Percentiles rank a stretch among this genome's conserved stretches.
Evolutionary conservation across 163 green algal species (phyloP).

Genomic region (Chlorella variabilis): DNA sequence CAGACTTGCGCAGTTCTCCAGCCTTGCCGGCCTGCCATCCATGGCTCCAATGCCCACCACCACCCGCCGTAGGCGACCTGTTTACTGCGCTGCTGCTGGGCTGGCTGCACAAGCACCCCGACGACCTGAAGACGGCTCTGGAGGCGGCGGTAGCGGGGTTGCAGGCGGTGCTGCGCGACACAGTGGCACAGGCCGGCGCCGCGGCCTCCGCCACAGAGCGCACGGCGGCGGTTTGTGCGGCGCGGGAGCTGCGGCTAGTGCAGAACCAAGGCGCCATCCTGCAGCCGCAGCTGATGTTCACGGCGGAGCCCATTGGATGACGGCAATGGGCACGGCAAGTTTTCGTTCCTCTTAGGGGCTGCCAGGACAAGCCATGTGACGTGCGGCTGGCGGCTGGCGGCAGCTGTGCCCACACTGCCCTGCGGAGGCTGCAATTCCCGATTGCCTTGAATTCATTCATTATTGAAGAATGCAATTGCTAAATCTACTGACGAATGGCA

Average conservation of each 20-base stretch:
- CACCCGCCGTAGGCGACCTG: conserved; percentile 69
- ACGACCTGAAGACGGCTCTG: conserved; percentile 67
- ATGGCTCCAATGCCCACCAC: background rate
- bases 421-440: too few relatives aligned
- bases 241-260: conserved; percentile 79
- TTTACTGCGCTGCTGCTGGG: conserved; percentile 80
- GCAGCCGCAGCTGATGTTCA: conserved; percentile 42
- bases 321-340: too few relatives aligned
- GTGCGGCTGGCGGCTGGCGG: too few relatives aligned
- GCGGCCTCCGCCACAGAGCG: conserved; percentile 44
- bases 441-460: too few relatives aligned
- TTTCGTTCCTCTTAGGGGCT: too few relatives aligned
- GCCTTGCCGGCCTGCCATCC: background rate
- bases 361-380: too few relatives aligned
- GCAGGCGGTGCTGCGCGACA: conserved; percentile 75
- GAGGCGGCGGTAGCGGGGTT: conserved; percentile 71
- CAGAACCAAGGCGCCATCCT: conserved; percentile 66
- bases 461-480: too few relatives aligned
- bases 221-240: conserved; percentile 53
- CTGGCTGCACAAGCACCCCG: conserved; percentile 65
- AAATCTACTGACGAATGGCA: too few relatives aligned
- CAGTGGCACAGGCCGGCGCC: conserved; percentile 48
- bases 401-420: too few relatives aligned
- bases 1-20: too few relatives aligned
- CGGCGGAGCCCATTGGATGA: background rate